Evolutionary conservation across 139 green algal genomes (phyloP).

Genomic region (Chlamydomonas sp.): DNA sequence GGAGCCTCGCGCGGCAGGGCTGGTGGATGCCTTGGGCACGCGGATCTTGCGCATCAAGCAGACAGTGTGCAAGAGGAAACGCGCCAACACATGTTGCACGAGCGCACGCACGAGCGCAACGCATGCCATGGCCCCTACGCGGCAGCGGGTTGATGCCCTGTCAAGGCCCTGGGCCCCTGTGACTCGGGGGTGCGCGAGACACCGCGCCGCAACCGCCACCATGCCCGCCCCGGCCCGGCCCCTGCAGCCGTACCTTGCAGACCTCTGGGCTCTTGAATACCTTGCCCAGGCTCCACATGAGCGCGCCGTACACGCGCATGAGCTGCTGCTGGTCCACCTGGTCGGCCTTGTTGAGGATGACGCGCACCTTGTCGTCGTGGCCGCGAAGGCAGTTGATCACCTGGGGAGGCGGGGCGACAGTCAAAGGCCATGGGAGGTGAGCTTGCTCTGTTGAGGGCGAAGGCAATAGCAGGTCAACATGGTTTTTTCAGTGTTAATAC

Average conservation of each 20-base stretch:
- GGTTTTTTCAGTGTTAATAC: too few species aligned
- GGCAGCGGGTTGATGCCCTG: too few species aligned
- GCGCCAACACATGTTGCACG: too few species aligned
- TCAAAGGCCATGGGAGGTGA: neutral
- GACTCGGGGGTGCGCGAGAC: too few species aligned
- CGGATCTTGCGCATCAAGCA: too few species aligned
- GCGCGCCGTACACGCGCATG: slow-evolving; percentile 98
- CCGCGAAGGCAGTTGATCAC: slow-evolving; percentile 82
- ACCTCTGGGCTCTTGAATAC: slow-evolving; percentile 94
- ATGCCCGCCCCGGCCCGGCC: neutral
- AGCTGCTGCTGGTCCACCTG: slow-evolving; percentile 93
- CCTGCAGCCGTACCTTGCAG: slow-evolving; percentile 41
- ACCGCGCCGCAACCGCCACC: neutral
- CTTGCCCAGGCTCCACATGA: slow-evolving; percentile 99
- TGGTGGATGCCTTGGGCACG: too few species aligned
- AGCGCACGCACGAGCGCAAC: too few species aligned
- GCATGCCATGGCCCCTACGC: too few species aligned
- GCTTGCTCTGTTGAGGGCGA: neutral
- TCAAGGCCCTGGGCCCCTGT: too few species aligned
- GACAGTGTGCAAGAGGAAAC: too few species aligned
- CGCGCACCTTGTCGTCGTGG: slow-evolving; percentile 95
- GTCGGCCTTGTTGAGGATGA: slow-evolving; percentile 99
- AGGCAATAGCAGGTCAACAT: too few species aligned
- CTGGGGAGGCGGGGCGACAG: slow-evolving; percentile 31
- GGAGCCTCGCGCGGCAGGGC: too few species aligned